Evolutionary conservation across 257 asterid genomes (phyloP), one percentile per base, ranked within the genome.

Genomic region (Haberlea rhodopensis): DNA sequence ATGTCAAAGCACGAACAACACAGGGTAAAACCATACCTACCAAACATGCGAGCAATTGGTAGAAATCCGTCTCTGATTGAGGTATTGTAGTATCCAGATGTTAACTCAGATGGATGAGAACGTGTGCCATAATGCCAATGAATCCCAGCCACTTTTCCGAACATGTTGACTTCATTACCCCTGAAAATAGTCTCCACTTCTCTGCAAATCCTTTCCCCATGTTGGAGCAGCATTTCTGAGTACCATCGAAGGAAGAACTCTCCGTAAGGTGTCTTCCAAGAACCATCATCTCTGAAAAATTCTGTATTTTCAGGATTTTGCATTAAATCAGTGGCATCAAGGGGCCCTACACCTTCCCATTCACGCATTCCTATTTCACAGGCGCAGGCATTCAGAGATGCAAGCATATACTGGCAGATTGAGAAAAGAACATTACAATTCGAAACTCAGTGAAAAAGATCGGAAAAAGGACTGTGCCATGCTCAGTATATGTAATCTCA

Each of bases 191-290:
- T 54, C 65, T 76, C 86, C 15, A 90, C 91, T 70, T 86, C 95
- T 67, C 75, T 60, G 67, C 96, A 88, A 56, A 88, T 82, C 69
- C 87, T 81, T 62, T 88, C 95, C 52, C 95, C 95, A 11, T 88
- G 96, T 72, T 69, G 71, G 52, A 88, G 83, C 66, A 88, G 82
- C 86, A 86, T 57, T 18, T 78, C 77, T 0, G 95, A 86, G 79
- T 88, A 86, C 96, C 96, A 88, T 62, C 68, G 76, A 4, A 86
- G 87, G 82, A 86, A 88, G 81, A 88, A 88, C 60, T 82, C 84
- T 11, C 89, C 91, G 22, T 84, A 80, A 5, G 89, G 78, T 4
- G 90, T 66, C 52, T 71, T 83, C 92, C 90, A 83, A 34, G 82
- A 71, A 69, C 95, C 95, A n/a, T 78, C 71, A 27, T 69, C 70